Percentiles rank a stretch among this genome's conserved stretches.
These are phyloP conservation scores for Hypomontagnella monticulosa DNA, from an alignment of 495 filamentous ascomycete genomes.

Conservation along the genomic window DNA sequence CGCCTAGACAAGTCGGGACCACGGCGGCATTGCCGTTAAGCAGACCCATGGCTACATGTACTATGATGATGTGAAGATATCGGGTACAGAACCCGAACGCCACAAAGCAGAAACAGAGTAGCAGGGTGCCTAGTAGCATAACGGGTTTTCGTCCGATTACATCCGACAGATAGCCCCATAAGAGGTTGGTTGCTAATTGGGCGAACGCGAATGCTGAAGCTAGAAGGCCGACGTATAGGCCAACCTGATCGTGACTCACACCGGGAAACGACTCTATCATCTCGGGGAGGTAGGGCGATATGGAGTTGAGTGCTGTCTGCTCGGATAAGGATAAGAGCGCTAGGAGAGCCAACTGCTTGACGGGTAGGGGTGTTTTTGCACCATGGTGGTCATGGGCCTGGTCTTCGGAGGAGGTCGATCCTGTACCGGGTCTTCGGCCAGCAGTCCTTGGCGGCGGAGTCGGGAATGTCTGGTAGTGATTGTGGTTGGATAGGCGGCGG, in stretches of 20 bases:
- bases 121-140: constrained; percentile 83
- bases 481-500: constrained; percentile 68
- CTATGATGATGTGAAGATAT: constrained; percentile 81
- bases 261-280: constrained; percentile 90
- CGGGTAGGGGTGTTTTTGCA: constrained; percentile 75
- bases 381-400: constrained; percentile 50
- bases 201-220: constrained; percentile 92
- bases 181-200: constrained; percentile 89
- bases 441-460: constrained; percentile 85
- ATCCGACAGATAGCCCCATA: constrained; percentile 94
- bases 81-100: constrained; percentile 88
- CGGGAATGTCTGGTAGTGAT: constrained; percentile 91
- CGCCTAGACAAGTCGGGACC: constrained; percentile 91
- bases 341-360: constrained; percentile 81
- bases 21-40: constrained; percentile 90
- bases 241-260: constrained; percentile 73
- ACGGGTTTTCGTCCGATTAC: constrained; percentile 91
- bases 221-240: constrained; percentile 88
- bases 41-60: constrained; percentile 89
- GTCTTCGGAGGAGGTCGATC: constrained; percentile 38
- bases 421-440: constrained; percentile 42
- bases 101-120: constrained; percentile 82
- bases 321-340: constrained; percentile 91
- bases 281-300: constrained; percentile 92
- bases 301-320: constrained; percentile 95